Percentiles rank a stretch among this genome's conserved stretches.
Evolutionary conservation across 1,284 basidiomycete species (phyloP).

Genomic region (Ceratobasidium sp.): DNA sequence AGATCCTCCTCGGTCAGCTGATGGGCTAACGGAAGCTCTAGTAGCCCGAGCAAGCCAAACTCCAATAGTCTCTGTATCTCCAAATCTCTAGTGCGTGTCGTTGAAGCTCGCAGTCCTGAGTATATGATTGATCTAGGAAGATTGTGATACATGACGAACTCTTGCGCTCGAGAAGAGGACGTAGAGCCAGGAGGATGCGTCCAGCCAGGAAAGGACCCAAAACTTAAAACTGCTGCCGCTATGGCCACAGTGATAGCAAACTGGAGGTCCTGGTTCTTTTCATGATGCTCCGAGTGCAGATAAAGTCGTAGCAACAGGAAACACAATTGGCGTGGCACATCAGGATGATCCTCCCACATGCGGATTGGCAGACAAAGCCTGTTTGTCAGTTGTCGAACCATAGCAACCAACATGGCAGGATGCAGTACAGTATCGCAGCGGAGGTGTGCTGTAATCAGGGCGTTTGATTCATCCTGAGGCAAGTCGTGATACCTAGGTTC

Average conservation of each 20-base stretch:
- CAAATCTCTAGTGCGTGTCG: too few species aligned
- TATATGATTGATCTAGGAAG: background rate
- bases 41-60: background rate
- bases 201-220: background rate
- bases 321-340: background rate
- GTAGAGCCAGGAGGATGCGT: background rate
- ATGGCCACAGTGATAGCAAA: background rate
- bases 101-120: too few species aligned
- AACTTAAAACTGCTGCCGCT: background rate
- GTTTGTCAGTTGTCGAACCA: background rate
- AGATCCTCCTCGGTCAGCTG: background rate
- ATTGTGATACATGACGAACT: background rate
- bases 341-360: background rate
- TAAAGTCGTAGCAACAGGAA: background rate
- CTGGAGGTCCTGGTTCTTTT: background rate
- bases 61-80: background rate
- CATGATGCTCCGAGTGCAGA: background rate
- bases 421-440: background rate
- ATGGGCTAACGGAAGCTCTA: background rate
- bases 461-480: background rate
- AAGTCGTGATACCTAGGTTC: background rate
- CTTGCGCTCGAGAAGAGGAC: background rate
- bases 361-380: background rate
- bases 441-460: background rate
- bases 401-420: background rate